These are phyloP conservation scores for Sesbania bispinosa DNA, from an alignment of 306 rosid species.

Conservation along the genomic window DNA sequence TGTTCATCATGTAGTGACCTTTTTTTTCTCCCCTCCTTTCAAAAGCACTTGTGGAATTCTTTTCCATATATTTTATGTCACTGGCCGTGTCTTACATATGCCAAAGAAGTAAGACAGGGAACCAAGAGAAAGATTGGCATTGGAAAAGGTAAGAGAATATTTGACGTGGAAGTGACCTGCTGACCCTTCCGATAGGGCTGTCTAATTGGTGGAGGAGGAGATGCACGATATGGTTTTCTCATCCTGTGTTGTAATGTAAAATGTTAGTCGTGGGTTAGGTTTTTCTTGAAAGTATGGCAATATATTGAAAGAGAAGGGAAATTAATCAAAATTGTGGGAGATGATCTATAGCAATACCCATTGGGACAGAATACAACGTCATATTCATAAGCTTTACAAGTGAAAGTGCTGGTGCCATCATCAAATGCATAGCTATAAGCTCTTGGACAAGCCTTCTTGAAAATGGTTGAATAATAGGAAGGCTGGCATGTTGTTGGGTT, in stretches of 20 bases:
- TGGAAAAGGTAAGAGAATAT: constrained; percentile 42
- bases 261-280: background rate
- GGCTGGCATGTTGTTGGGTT: constrained; percentile 76
- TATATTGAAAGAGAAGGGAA: background rate
- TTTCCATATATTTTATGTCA: background rate
- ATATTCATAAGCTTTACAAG: constrained; percentile 73
- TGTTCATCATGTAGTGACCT: background rate
- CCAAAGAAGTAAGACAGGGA: constrained; percentile 6
- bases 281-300: background rate
- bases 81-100: background rate
- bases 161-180: constrained; percentile 46
- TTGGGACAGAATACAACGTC: constrained; percentile 64
- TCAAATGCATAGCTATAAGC: constrained; percentile 85
- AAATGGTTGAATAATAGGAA: constrained; percentile 60
- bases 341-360: constrained; percentile 33
- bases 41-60: background rate
- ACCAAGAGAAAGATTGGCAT: constrained; percentile 25
- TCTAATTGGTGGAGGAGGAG: constrained; percentile 36
- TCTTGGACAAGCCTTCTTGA: constrained; percentile 79
- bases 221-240: constrained; percentile 8
- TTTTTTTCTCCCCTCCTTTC: background rate
- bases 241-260: constrained; percentile 36
- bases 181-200: constrained; percentile 29
- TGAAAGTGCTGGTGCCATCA: constrained; percentile 81
- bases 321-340: background rate